A percentile compares a stretch with the other conserved stretches of the same genome.
Conservation (phyloP, 257 asterid genomes). For the Forsythia viridissima region DNA sequence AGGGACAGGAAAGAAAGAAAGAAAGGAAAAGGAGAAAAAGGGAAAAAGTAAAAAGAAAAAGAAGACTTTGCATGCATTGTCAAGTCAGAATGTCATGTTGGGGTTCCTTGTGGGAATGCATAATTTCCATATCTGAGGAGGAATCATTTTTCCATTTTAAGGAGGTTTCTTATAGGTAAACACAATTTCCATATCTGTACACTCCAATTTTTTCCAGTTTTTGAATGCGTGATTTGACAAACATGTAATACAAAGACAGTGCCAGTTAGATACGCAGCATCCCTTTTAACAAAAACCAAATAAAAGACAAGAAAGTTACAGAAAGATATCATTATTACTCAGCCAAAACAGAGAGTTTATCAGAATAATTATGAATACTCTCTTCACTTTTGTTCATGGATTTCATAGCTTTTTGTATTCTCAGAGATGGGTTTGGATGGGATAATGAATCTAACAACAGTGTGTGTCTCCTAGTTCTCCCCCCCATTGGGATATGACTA, state of each 20-base stretch:
- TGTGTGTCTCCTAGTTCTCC: conserved; percentile 1
- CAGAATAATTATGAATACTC: not conserved
- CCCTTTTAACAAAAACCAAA: conserved; percentile 40
- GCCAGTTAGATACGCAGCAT: not conserved
- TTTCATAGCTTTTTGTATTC: conserved; percentile 31
- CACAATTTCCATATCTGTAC: conserved; percentile 47
- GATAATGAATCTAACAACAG: conserved; percentile 25
- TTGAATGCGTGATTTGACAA: conserved; percentile 36
- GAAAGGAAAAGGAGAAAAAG: not conserved
- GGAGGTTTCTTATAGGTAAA: conserved; percentile 57
- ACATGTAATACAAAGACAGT: not conserved
- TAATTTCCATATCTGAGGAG: conserved; percentile 44
- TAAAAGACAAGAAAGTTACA: conserved; percentile 45
- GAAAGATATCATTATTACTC: conserved; percentile 67
- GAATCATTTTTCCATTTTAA: conserved; percentile 36
- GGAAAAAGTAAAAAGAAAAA: not conserved
- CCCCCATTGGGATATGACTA: conserved; percentile 19
- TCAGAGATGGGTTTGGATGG: conserved; percentile 27
- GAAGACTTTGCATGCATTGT: not conserved
- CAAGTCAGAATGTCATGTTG: conserved; percentile 5
- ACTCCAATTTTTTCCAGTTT: conserved; percentile 43
- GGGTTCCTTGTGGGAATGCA: conserved; percentile 55
- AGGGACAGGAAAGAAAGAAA: not conserved
- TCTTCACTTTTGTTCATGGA: conserved; percentile 25
- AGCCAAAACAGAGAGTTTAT: conserved; percentile 45